phyloP scores from a whole-genome alignment of 768 basidiomycete genomes.

The Rubroboletus satanas region DNA sequence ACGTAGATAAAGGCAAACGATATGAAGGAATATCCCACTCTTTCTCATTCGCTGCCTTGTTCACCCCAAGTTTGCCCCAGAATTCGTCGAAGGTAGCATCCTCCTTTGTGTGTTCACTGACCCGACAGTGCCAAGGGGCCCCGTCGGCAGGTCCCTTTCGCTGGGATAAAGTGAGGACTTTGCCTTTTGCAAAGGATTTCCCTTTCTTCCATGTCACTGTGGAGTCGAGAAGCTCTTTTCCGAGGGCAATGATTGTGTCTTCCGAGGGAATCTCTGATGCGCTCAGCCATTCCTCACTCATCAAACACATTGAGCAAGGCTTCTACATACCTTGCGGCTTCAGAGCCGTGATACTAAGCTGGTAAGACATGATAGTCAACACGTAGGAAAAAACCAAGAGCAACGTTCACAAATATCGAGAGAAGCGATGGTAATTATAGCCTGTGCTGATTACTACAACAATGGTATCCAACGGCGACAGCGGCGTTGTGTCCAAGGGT shows the following conservation, averaged over 20 bases:
- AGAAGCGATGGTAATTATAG: slow-evolving; percentile 13
- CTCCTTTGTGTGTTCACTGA: slow-evolving; percentile 60
- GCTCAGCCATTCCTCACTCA: background rate
- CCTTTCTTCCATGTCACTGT: slow-evolving; percentile 63
- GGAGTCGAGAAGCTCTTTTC: slow-evolving; percentile 51
- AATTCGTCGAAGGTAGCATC: slow-evolving; percentile 72
- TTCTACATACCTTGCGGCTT: slow-evolving; percentile 36
- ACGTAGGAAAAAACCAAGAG: background rate
- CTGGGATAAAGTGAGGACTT: slow-evolving; percentile 53
- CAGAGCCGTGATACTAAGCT: slow-evolving; percentile 39
- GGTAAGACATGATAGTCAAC: slow-evolving; percentile 28
- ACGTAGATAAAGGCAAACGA: background rate
- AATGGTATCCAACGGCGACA: slow-evolving; percentile 7
- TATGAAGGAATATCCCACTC: slow-evolving; percentile 41
- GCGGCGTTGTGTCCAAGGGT: background rate
- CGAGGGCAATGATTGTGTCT: slow-evolving; percentile 52
- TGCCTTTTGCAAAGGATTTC: slow-evolving; percentile 52
- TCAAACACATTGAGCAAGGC: background rate
- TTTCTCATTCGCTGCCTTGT: slow-evolving; percentile 68
- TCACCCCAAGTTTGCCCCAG: slow-evolving; percentile 62
- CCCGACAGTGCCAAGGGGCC: slow-evolving; percentile 64
- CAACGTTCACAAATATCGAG: background rate
- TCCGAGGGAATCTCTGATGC: slow-evolving; percentile 57
- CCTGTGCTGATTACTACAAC: slow-evolving; percentile 17
- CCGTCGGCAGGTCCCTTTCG: slow-evolving; percentile 52